A percentile compares a stretch with the other conserved stretches of the same genome.
Evolutionary conservation across 2,329 filamentous ascomycete genomes (phyloP).

Genomic region (Acarospora socialis): DNA sequence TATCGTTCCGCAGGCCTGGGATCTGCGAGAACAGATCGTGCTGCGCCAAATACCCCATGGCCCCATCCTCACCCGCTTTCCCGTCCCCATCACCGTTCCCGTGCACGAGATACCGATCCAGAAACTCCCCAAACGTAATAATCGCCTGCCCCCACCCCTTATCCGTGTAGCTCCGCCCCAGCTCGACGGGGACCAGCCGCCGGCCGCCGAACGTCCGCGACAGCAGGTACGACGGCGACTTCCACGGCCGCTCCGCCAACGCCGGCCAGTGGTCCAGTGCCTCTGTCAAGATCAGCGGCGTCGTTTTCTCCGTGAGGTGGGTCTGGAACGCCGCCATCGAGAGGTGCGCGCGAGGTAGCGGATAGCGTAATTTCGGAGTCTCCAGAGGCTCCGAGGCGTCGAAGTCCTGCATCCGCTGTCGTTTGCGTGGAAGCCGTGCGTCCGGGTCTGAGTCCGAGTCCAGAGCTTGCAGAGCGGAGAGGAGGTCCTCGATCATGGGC

Average conservation of each 20-base stretch:
- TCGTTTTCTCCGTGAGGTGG: conserved; percentile 35
- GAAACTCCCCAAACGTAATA: conserved; percentile 58
- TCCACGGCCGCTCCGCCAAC: conserved; percentile 53
- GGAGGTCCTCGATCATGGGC: conserved; percentile 24
- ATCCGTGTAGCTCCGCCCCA: conserved; percentile 79
- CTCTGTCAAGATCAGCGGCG: conserved; percentile 56
- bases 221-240: conserved; percentile 57
- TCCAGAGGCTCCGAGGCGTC: conserved; percentile 22
- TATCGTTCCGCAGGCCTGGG: conserved; percentile 59
- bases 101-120: conserved; percentile 45
- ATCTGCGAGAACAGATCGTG: conserved; percentile 79
- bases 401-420: conserved; percentile 22
- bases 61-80: conserved; percentile 8
- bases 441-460: background rate
- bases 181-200: conserved; percentile 71
- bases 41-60: conserved; percentile 73
- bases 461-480: conserved; percentile 20
- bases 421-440: conserved; percentile 5
- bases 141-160: conserved; percentile 72
- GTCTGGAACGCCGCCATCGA: conserved; percentile 47
- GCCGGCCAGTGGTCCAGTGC: conserved; percentile 65
- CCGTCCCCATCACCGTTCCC: conserved; percentile 12
- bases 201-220: conserved; percentile 59
- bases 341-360: conserved; percentile 30
- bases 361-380: conserved; percentile 22